Conservation (phyloP, 768 basidiomycete genomes). For the Suillus subaureus region DNA sequence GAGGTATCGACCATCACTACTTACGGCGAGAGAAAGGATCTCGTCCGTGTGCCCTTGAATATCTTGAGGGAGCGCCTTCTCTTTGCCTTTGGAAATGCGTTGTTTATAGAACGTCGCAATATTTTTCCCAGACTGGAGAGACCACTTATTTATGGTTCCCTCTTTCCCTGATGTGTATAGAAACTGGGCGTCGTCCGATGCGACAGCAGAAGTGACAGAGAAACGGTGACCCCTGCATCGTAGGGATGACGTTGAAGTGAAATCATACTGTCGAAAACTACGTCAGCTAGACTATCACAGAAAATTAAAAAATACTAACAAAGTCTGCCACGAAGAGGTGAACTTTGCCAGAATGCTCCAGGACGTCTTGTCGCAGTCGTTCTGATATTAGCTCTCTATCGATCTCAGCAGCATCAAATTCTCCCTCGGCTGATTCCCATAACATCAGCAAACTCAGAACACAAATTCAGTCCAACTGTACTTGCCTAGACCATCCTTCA, state of each 20-base stretch:
- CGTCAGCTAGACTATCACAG: neutral
- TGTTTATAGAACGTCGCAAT: slow-evolving; percentile 61
- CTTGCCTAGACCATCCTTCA: slow-evolving; percentile 75
- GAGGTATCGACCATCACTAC: slow-evolving; percentile 81
- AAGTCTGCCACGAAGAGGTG: slow-evolving; percentile 79
- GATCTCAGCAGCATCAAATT: slow-evolving; percentile 94
- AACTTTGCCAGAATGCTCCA: slow-evolving; percentile 86
- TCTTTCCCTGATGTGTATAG: slow-evolving; percentile 94
- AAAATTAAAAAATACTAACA: slow-evolving; percentile 42
- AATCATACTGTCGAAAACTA: slow-evolving; percentile 51
- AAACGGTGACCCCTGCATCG: slow-evolving; percentile 75
- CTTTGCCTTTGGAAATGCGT: slow-evolving; percentile 60
- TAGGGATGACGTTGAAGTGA: slow-evolving; percentile 45
- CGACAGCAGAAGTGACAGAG: slow-evolving; percentile 80
- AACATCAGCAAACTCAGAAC: slow-evolving; percentile 3
- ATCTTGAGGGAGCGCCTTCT: slow-evolving; percentile 49
- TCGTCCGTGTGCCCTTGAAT: slow-evolving; percentile 84
- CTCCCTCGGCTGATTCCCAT: slow-evolving; percentile 66
- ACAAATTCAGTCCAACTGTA: slow-evolving; percentile 1
- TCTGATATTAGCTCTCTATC: slow-evolving; percentile 92
- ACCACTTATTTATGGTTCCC: slow-evolving; percentile 87
- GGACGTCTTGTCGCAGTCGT: slow-evolving; percentile 88
- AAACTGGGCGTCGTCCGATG: slow-evolving; percentile 68
- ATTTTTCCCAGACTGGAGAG: slow-evolving; percentile 65
- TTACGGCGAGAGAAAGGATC: slow-evolving; percentile 81